Evolutionary conservation across 1,139 yeast species (phyloP), one percentile per base, ranked within the genome.

Genomic region (Suhomyces choctaworum): DNA sequence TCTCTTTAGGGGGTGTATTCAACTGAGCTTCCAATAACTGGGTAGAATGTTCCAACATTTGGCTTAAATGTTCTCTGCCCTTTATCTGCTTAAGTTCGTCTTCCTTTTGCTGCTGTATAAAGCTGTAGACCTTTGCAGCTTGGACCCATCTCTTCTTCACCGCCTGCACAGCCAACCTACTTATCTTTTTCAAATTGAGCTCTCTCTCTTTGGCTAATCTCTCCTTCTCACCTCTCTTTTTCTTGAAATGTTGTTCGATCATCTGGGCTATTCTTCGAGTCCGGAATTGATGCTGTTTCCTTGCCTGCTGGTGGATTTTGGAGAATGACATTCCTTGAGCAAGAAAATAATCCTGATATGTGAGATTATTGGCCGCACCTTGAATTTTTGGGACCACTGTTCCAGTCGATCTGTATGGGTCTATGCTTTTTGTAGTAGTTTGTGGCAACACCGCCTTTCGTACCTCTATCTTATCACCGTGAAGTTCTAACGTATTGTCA

Each of bases 111-210:
- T 60, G 62, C 41, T 70, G 76, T 33, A 74, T 66, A 27, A 64
- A 71, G 33, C 70, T 70, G 51, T 78, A 82, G 0, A 95, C 97
- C 54, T 87, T 89, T 44, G 82, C 86, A 2, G 97, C 98, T 37
- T 90, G 73, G 17, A 72, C 66, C 99, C 99, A 94, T 54, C 95
- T 81, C 55, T 82, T 88, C 62, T 83, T 82, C 7, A 92, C 96
- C 23, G 92, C 90, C 46, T 80, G 82, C 1, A 86, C 82, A 0
- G 95, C 87, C 37, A 80, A 72, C 48, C 89, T 78, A 20, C 97
- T 95, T 22, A 90, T 62, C 39, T 75, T 78, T 39, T 73, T 70
- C 42, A 85, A 68, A 41, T 78, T 78, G 45, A 73, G 84, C 48
- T 86, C 90, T 47, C 79, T 75, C 44, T 84, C 92, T 44, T 79